These are phyloP conservation scores for Aplosporella prunicola DNA, from an alignment of 2,329 filamentous ascomycete genomes.

Conservation along the genomic window DNA sequence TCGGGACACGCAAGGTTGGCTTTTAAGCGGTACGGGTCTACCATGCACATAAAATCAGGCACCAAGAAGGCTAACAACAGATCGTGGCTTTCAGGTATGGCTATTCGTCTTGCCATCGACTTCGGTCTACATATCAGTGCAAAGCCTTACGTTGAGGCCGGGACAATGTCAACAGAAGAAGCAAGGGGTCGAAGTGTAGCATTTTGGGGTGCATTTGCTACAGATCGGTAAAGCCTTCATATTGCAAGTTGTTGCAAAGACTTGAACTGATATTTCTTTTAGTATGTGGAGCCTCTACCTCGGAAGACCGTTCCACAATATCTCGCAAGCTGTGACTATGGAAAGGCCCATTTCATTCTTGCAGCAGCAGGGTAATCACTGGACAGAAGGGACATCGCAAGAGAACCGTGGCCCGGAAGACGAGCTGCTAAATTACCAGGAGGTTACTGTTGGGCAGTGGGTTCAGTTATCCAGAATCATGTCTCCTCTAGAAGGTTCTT, in stretches of 20 bases:
- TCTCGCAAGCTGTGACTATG: not conserved
- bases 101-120: not conserved
- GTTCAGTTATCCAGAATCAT: not conserved
- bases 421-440: not conserved
- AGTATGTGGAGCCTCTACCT: conserved; percentile 1
- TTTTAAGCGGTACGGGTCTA: conserved; percentile 15
- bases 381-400: not conserved
- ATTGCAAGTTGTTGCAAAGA: no score
- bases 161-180: not conserved
- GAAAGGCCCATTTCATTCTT: conserved; percentile 1
- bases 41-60: not conserved
- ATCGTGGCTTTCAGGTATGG: not conserved
- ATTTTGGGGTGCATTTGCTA: conserved; percentile 1
- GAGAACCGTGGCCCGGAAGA: no score
- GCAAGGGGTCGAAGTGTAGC: not conserved
- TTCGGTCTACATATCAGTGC: not conserved
- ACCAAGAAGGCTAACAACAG: not conserved
- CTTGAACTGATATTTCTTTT: not conserved
- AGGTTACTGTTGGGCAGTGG: not conserved
- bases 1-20: conserved; percentile 18
- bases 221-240: not conserved
- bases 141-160: conserved; percentile 1
- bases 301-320: not conserved
- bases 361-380: not conserved
- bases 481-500: conserved; percentile 1